These are phyloP conservation scores for Moniliella sp. DNA, from an alignment of 1,284 basidiomycete species.

Conservation along the genomic window DNA sequence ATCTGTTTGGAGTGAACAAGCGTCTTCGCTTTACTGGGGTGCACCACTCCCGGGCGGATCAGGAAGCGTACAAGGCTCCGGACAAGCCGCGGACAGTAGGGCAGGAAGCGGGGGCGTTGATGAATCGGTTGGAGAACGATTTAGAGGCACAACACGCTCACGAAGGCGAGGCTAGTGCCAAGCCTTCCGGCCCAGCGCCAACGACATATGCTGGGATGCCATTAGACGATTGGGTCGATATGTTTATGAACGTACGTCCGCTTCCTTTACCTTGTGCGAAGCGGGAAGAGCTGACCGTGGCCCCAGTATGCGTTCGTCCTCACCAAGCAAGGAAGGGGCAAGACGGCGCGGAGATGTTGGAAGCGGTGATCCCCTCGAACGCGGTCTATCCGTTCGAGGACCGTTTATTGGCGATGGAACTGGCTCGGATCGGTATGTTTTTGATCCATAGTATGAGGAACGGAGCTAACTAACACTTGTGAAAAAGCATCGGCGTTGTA, in stretches of 20 bases:
- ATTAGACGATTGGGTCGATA: slow-evolving; percentile 58
- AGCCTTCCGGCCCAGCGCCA: slow-evolving; percentile 2
- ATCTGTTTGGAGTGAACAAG: too few species aligned
- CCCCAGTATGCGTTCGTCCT: slow-evolving; percentile 61
- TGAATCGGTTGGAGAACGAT: too few species aligned
- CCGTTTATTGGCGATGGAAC: slow-evolving; percentile 12
- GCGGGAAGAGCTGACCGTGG: not conserved
- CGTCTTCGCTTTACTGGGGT: too few species aligned
- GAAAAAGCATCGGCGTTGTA: slow-evolving; percentile 20
- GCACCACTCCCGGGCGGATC: too few species aligned
- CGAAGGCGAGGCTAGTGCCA: too few species aligned
- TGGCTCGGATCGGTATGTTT: slow-evolving; percentile 14
- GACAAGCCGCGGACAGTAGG: too few species aligned
- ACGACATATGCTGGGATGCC: slow-evolving; percentile 51
- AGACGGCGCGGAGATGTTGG: slow-evolving; percentile 48
- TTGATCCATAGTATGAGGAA: too few species aligned
- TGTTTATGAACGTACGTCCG: slow-evolving; percentile 58
- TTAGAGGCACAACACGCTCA: too few species aligned
- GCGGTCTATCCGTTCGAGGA: slow-evolving; percentile 16
- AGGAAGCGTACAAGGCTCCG: too few species aligned
- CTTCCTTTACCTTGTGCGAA: not conserved
- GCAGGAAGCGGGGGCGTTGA: too few species aligned
- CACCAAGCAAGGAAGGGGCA: slow-evolving; percentile 42
- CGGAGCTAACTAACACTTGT: too few species aligned
- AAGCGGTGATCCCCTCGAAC: slow-evolving; percentile 46